Conservation (phyloP, 2,329 filamentous ascomycete species). For the Neocucurbitaria cava region DNA sequence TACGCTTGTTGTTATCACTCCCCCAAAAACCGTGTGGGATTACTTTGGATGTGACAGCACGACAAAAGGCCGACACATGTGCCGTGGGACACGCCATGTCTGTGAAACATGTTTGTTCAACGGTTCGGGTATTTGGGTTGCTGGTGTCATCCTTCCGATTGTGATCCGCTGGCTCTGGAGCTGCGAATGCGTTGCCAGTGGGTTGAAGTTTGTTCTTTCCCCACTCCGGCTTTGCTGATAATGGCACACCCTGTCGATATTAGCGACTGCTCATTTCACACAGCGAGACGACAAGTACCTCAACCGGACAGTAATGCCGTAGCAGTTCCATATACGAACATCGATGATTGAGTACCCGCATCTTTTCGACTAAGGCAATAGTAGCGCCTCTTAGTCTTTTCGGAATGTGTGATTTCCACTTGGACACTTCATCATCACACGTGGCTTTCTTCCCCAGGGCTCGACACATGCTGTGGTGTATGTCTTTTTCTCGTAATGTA, state of each 20-base stretch:
- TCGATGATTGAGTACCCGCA: slow-evolving; percentile 73
- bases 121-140: slow-evolving; percentile 8
- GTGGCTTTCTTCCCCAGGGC: slow-evolving; percentile 20
- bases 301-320: slow-evolving; percentile 77
- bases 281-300: slow-evolving; percentile 20
- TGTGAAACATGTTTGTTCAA: slow-evolving; percentile 56
- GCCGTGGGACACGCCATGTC: slow-evolving; percentile 71
- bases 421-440: slow-evolving; percentile 29
- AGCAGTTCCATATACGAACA: slow-evolving; percentile 85
- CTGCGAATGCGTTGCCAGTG: slow-evolving; percentile 11
- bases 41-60: slow-evolving; percentile 73
- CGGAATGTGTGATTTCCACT: slow-evolving; percentile 57
- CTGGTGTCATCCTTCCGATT: slow-evolving; percentile 4
- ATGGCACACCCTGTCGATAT: slow-evolving; percentile 29
- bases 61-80: slow-evolving; percentile 85
- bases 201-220: slow-evolving; percentile 30
- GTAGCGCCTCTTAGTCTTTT: slow-evolving; percentile 72
- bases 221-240: slow-evolving; percentile 36
- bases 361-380: slow-evolving; percentile 66
- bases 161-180: slow-evolving; percentile 7
- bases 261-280: slow-evolving; percentile 8
- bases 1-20: slow-evolving; percentile 65
- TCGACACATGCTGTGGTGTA: slow-evolving; percentile 51
- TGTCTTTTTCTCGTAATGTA: slow-evolving; percentile 83
- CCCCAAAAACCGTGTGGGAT: slow-evolving; percentile 82